Base-by-base conservation (phyloP, 2,329 filamentous ascomycete species). In the Sclerotinia spermophila region DNA sequence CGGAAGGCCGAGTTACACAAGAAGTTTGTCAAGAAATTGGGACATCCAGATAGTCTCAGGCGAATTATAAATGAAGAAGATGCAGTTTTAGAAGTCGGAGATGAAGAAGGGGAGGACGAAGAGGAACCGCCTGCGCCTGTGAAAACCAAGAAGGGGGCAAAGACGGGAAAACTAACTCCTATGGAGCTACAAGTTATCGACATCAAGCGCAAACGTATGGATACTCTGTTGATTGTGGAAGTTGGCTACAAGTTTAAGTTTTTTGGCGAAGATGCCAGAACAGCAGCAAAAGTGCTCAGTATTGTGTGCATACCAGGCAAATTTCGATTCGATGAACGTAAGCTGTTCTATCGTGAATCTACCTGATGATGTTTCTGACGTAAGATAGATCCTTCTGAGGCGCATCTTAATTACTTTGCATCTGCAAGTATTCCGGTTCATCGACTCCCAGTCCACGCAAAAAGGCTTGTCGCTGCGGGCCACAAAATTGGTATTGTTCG, bases 171-270 rank as follows among this genome's bases (percentile, higher is more conserved):
- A 79, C 86, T 99, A 72, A 99, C 96, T 0, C 96, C 96, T 0
- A 92, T 99, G 89, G 94, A 98, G 80, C 87, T 92, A 55, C 96
- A 98, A 77, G 92, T 97, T 71, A 85, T 99, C 8, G 94, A 97
- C 27, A 97, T 99, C 80, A 99, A 99, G 82, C 86, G 89, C 72
- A 92, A 95, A 76, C 90, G 98, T 79, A 86, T 93, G 83, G 96
- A 98, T 79, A 96, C 95, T 0, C 77, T 99, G 30, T 85, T 99
- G 68, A 92, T 98, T 19, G 90, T 98, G 67, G 95, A 99, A 80
- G 96, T 98, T 13, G 96, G 96, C 66, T 99, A 99, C 83, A 99
- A 99, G 80, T 99, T 97, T 82, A 90, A 92, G 45, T 97, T 99
- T 83, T 97, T 97, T 78, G 96, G 96, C 17, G 95, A 98, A 77